Conservation (phyloP, 371 early-diverging fungal species). For the Parasitella parasitica region DNA sequence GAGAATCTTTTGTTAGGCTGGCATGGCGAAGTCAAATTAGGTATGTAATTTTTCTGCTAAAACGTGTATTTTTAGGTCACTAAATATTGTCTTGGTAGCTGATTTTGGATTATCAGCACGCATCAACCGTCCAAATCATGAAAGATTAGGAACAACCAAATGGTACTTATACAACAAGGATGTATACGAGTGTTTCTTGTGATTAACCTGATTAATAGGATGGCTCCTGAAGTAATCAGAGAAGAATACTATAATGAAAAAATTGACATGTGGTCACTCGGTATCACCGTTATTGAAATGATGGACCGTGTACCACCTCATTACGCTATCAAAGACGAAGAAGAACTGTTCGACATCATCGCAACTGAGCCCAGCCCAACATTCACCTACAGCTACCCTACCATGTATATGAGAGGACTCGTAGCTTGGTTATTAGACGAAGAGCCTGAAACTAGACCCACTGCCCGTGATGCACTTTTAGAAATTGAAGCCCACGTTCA, state of each 20-base stretch:
- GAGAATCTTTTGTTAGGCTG: slow-evolving; percentile 50
- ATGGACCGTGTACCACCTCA: slow-evolving; percentile 56
- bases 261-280: slow-evolving; percentile 56
- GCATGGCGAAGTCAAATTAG: slow-evolving; percentile 49
- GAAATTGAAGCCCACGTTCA: slow-evolving; percentile 50
- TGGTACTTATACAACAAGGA: too few species aligned
- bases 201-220: slow-evolving; percentile 22
- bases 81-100: slow-evolving; percentile 18
- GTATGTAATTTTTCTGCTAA: slow-evolving; percentile 13
- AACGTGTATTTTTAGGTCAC: not conserved
- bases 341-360: slow-evolving; percentile 44
- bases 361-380: slow-evolving; percentile 46
- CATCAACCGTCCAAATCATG: slow-evolving; percentile 35
- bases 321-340: slow-evolving; percentile 40
- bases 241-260: slow-evolving; percentile 48
- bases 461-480: slow-evolving; percentile 39
- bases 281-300: slow-evolving; percentile 55
- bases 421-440: slow-evolving; percentile 51
- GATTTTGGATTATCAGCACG: slow-evolving; percentile 54
- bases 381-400: slow-evolving; percentile 45
- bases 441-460: slow-evolving; percentile 38
- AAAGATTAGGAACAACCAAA: slow-evolving; percentile 51
- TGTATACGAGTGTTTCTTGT: too few species aligned
- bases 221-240: slow-evolving; percentile 57
- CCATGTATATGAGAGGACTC: slow-evolving; percentile 50